Conservation (phyloP, 176 grass and related monocot species). For the Tuctoria greenei region DNA sequence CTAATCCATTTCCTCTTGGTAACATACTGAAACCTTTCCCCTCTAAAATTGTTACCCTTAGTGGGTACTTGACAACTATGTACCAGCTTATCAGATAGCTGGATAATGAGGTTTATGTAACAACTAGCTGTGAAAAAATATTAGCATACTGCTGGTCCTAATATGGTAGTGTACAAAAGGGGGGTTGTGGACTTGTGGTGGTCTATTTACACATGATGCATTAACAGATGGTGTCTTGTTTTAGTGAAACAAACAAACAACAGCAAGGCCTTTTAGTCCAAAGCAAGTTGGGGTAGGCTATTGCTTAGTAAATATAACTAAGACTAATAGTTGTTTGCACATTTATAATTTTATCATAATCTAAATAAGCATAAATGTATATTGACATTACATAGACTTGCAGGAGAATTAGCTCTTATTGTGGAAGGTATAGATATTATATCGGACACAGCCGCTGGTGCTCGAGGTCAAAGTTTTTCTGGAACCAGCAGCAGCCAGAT, state of each 20-base stretch:
- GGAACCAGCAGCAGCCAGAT: constrained; percentile 43
- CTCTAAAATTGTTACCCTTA: not conserved
- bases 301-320: not conserved
- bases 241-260: not conserved
- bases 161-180: not conserved
- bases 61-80: constrained; percentile 6
- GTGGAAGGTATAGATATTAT: constrained; percentile 60
- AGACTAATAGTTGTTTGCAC: not conserved
- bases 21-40: not conserved
- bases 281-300: too few species aligned
- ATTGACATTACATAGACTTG: constrained; percentile 41
- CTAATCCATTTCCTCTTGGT: not conserved
- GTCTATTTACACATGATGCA: constrained; percentile 6
- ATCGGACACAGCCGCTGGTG: constrained; percentile 32
- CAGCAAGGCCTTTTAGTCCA: too few species aligned
- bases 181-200: not conserved
- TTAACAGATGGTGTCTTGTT: not conserved
- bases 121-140: not conserved
- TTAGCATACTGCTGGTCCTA: constrained; percentile 1
- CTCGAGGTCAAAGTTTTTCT: constrained; percentile 52
- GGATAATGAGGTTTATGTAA: not conserved
- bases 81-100: not conserved
- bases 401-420: constrained; percentile 86
- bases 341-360: constrained; percentile 9
- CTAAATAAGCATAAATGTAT: constrained; percentile 26